Base-by-base conservation (phyloP, 768 basidiomycete species). In the Sarcodon aspratus region DNA sequence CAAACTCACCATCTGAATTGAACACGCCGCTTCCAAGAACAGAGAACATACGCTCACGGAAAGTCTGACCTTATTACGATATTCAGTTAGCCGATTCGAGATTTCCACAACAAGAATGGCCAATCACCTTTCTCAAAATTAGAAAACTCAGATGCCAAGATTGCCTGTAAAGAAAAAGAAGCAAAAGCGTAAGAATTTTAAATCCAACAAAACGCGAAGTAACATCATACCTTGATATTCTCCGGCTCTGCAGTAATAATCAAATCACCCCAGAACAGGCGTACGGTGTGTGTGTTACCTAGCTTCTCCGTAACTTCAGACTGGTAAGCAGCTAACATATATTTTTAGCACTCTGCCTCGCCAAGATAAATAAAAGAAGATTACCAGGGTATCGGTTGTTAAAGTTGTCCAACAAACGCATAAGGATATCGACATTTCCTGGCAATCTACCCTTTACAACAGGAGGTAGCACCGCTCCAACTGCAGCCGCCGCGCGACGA, bases 1-100 rank as follows among this genome's bases (percentile, higher is more conserved):
- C 57, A 12, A 45, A 48, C 45, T 46, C 48, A 69, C 74, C 73
- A 55, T 76, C 73, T 2, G 73, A 69, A 52, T 76, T 79, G 60
- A 80, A 79, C 6, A 80, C 70, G 7, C 79, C 79, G 0, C 64
- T 70, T 13, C 77, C 77, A 11, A 77, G 56, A 10, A 76, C 60
- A 9, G 57, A 54, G 31, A 59, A 42, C 13, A 65, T 61, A 11
- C 59, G 57, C 36, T 56, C 51, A 36, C 55, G 56, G 49, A 71
- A 68, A 12, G 53, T 56, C 11, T 54, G 21, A 27, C 64, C 33
- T 7, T 63, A 36, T n/a, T 1, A 45, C 7, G 17, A 13, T 8
- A 21, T 15, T 5, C 34, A 33, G 13, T 13, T 36, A 4, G 43
- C 8, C 12, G 15, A 15, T 34, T 15, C 48, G 12, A 10, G 35